Conservation (phyloP, 176 grass and related monocot species). For the Canna indica region DNA sequence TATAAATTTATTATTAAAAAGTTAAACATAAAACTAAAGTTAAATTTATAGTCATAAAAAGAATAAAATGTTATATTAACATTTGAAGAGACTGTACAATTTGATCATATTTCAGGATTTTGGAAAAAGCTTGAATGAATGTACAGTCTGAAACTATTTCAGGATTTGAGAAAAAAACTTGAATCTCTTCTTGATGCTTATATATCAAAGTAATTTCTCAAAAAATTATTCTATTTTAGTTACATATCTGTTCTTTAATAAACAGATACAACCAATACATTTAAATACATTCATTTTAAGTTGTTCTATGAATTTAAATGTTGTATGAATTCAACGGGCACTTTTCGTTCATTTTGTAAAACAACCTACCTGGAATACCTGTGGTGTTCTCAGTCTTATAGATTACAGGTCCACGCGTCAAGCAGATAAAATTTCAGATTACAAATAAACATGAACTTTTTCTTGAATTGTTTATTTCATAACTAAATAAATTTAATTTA, state of each 20-base stretch:
- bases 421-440: not conserved
- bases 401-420: not conserved
- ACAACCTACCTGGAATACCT: not conserved
- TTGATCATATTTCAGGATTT: no score
- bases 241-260: not conserved
- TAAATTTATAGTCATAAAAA: no score
- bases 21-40: no score
- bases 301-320: not conserved
- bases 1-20: no score
- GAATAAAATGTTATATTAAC: no score
- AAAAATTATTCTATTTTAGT: conserved; percentile 9
- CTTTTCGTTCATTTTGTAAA: not conserved
- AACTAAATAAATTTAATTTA: no score
- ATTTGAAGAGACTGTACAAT: no score
- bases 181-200: conserved; percentile 56
- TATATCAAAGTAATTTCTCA: conserved; percentile 44
- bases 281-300: not conserved
- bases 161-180: conserved; percentile 60
- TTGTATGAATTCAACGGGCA: not conserved
- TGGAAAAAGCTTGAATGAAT: no score
- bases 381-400: not conserved
- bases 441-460: not conserved
- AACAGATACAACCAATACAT: not conserved
- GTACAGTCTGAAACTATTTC: conserved; percentile 41
- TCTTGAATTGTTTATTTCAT: not conserved